Evolutionary conservation across 2,329 filamentous ascomycete genomes (phyloP).

Genomic region (Penicillium janthinellum): DNA sequence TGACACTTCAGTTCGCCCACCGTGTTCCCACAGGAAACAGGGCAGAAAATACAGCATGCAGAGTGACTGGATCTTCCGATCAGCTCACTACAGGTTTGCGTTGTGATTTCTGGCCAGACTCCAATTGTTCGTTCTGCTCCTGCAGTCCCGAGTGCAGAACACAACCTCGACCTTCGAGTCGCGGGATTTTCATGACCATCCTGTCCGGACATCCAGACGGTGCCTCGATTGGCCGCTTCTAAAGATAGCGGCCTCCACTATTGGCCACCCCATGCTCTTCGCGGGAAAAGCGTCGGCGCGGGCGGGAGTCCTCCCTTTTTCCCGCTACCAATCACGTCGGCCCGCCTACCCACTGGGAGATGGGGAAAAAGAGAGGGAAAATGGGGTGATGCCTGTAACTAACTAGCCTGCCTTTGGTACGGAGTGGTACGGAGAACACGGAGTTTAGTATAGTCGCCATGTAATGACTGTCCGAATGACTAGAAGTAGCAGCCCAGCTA

Average conservation of each 20-base stretch:
- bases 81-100: neutral
- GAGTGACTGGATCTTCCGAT: neutral
- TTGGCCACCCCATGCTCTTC: conserved; percentile 15
- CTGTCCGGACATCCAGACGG: conserved; percentile 9
- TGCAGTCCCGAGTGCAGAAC: conserved; percentile 9
- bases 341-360: conserved; percentile 15
- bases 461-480: no score
- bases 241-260: conserved; percentile 30
- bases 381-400: neutral
- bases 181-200: conserved; percentile 15
- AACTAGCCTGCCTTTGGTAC: neutral
- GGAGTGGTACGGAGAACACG: conserved; percentile 1
- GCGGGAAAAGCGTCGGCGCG: conserved; percentile 13
- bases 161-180: neutral
- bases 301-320: conserved; percentile 11
- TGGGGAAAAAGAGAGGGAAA: conserved; percentile 2
- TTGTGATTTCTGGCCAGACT: neutral
- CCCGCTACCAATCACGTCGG: conserved; percentile 21
- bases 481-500: neutral
- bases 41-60: neutral
- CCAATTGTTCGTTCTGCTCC: neutral
- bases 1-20: neutral
- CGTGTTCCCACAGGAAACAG: neutral
- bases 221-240: conserved; percentile 27
- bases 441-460: neutral